Percentiles rank a stretch among this genome's conserved stretches.
Evolutionary conservation across 2,329 filamentous ascomycete genomes (phyloP).

Genomic region (Cordyceps cateniannulata): DNA sequence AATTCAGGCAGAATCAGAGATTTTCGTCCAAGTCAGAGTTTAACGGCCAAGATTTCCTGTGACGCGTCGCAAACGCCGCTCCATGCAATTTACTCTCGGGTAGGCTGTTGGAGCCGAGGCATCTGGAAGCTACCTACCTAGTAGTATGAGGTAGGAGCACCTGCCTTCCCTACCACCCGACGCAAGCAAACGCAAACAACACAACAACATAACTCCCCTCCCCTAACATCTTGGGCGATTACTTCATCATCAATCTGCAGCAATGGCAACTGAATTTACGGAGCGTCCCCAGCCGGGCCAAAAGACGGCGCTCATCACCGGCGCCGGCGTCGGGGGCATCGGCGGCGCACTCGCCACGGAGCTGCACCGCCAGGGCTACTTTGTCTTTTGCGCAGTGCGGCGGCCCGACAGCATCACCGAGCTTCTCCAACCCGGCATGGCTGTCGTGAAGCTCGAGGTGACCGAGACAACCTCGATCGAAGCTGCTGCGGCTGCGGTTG

Average conservation of each 20-base stretch:
- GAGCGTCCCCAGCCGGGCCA: constrained; percentile 10
- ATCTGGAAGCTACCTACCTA: too few relatives aligned
- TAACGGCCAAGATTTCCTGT: too few relatives aligned
- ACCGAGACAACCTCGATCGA: constrained; percentile 6
- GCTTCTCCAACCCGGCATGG: constrained; percentile 6
- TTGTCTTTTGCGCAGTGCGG: constrained; percentile 12
- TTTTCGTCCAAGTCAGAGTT: too few relatives aligned
- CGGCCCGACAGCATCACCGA: neutral
- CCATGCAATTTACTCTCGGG: neutral
- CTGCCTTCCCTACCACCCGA: neutral
- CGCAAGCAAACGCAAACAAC: neutral
- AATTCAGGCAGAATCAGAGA: too few relatives aligned
- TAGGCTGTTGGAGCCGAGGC: neutral
- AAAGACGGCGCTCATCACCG: constrained; percentile 13
- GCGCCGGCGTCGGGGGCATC: constrained; percentile 12
- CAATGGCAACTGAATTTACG: neutral
- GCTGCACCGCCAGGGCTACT: constrained; percentile 11
- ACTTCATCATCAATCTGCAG: too few relatives aligned
- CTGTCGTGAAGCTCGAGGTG: constrained; percentile 7
- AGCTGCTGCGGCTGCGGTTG: constrained; percentile 1
- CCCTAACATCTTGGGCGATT: too few relatives aligned
- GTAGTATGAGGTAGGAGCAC: neutral
- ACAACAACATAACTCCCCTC: too few relatives aligned
- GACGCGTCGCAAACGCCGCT: neutral
- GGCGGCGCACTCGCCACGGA: constrained; percentile 12